Evolutionary conservation across 495 filamentous ascomycete species (phyloP).

Genomic region (Pseudomonodictys pantanalensis): DNA sequence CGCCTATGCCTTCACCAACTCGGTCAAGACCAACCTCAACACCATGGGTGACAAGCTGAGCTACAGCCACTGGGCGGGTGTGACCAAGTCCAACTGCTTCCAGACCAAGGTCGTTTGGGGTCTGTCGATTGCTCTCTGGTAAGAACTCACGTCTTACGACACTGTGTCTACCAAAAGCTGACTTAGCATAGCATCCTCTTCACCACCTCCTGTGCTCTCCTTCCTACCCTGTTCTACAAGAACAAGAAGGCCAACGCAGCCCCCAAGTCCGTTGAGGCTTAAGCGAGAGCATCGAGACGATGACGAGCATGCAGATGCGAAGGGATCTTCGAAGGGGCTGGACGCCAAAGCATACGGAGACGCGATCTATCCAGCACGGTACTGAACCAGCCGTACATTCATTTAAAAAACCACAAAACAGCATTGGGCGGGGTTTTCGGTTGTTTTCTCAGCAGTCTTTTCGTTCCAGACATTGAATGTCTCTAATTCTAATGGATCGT

Average conservation of each 20-base stretch:
- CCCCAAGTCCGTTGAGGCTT: conserved; percentile 33
- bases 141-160: conserved; percentile 24
- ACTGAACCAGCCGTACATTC: conserved; percentile 11
- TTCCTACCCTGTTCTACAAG: conserved; percentile 44
- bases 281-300: not conserved
- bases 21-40: conserved; percentile 44
- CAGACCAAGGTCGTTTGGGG: conserved; percentile 92
- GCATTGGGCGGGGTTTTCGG: not conserved
- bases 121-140: conserved; percentile 76
- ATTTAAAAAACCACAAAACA: conserved; percentile 15
- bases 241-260: conserved; percentile 39
- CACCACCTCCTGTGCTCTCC: conserved; percentile 37
- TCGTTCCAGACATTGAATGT: conserved; percentile 32
- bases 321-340: too few relatives aligned
- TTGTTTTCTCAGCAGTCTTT: conserved; percentile 11
- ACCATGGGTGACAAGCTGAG: conserved; percentile 44
- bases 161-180: not conserved
- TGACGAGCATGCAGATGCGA: not conserved
- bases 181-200: conserved; percentile 38
- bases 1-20: conserved; percentile 43
- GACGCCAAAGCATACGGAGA: conserved; percentile 5
- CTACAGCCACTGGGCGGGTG: conserved; percentile 61
- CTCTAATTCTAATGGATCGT: conserved; percentile 33
- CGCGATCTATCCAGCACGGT: conserved; percentile 22
- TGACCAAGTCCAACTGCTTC: conserved; percentile 68